phyloP scores from a whole-genome alignment of 1,284 basidiomycete genomes.

The Hemileccinum hortonii region DNA sequence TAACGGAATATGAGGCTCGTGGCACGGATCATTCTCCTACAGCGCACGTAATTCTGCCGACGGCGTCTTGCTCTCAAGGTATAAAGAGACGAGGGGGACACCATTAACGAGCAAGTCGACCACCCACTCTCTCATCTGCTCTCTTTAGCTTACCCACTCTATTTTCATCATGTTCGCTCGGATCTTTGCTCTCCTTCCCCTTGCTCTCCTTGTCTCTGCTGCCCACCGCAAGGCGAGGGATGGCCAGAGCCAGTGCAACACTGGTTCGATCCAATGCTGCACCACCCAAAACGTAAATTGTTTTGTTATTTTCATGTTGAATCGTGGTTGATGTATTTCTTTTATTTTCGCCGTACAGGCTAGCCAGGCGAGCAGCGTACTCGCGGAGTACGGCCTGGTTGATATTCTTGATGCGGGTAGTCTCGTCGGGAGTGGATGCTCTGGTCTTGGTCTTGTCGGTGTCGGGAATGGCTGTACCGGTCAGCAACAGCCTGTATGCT shows the following conservation, averaged over 20 bases:
- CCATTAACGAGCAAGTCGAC: not conserved
- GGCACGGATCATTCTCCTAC: not conserved
- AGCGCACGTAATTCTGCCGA: not conserved
- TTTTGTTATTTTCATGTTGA: no score
- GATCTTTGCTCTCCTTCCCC: slow-evolving; percentile 11
- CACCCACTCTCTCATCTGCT: no score
- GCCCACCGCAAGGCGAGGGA: slow-evolving; percentile 6
- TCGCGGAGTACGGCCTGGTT: no score
- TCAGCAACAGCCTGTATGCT: no score
- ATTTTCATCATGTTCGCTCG: not conserved
- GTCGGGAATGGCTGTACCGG: no score
- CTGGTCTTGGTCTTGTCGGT: no score
- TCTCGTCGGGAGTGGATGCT: no score
- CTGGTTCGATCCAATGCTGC: slow-evolving; percentile 13
- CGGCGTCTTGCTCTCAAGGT: not conserved
- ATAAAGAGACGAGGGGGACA: not conserved
- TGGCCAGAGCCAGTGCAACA: slow-evolving; percentile 2
- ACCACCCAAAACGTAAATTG: no score
- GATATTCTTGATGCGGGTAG: no score
- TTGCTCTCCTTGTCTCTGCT: slow-evolving; percentile 16
- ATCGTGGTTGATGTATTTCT: not conserved
- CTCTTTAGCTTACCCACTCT: not conserved
- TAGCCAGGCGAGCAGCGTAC: no score
- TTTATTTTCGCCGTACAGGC: no score
- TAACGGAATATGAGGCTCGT: not conserved